A percentile compares a stretch with the other conserved stretches of the same genome.
These are phyloP conservation scores for Thraustochytrium striatum DNA, from an alignment of 352 stramenopile genomes.

Conservation along the genomic window DNA sequence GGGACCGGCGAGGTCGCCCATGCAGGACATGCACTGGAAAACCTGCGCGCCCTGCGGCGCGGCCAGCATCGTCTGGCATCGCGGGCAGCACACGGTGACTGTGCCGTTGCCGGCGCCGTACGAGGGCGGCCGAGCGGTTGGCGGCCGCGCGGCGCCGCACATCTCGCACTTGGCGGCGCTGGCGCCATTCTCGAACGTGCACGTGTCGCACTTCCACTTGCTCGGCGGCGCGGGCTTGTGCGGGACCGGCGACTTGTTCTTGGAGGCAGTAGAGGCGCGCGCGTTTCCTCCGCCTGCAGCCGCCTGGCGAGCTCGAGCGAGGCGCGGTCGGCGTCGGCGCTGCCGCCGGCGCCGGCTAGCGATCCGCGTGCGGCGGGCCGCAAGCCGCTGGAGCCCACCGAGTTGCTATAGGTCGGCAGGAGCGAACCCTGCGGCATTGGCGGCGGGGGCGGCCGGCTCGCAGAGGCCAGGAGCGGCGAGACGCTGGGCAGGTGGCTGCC, in stretches of 20 bases:
- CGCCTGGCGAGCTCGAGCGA: neutral
- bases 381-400: neutral
- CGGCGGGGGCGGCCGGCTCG: neutral
- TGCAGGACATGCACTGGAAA: too few species aligned
- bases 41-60: too few species aligned
- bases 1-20: too few species aligned
- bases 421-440: neutral
- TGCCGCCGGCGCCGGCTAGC: neutral
- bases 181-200: constrained; percentile 16
- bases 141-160: neutral
- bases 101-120: neutral
- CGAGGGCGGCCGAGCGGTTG: too few species aligned
- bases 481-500: too few species aligned
- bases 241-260: neutral
- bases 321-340: neutral
- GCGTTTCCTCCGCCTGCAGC: constrained; percentile 32
- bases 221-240: neutral
- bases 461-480: constrained; percentile 12
- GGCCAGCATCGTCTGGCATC: too few species aligned
- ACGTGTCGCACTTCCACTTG: neutral
- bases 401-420: constrained; percentile 33
- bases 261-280: neutral
- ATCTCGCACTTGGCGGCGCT: constrained; percentile 3
- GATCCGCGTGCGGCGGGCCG: neutral
- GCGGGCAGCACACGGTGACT: too few species aligned